A percentile compares a stretch with the other conserved stretches of the same genome.
Conservation (phyloP, 2,329 filamentous ascomycete genomes). For the Penicillium expansum region DNA sequence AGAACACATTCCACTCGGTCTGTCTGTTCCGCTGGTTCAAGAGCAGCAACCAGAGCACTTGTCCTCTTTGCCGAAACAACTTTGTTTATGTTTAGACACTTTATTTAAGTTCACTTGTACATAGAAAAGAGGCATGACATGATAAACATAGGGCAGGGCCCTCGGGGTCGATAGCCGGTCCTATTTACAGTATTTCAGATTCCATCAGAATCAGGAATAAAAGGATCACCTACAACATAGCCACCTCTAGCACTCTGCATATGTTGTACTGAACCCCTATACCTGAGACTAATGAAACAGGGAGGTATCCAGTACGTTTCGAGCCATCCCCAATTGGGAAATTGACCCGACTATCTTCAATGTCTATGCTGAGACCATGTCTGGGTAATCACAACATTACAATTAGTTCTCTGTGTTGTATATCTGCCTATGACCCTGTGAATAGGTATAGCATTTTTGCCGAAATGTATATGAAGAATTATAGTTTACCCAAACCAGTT, state of each 20-base stretch:
- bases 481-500: background rate
- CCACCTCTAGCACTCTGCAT: background rate
- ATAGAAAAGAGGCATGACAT: slow-evolving; percentile 17
- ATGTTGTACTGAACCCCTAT: background rate
- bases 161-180: background rate
- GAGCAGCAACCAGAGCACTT: slow-evolving; percentile 85
- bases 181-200: background rate
- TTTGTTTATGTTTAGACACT: slow-evolving; percentile 59
- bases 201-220: background rate
- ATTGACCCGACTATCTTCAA: background rate
- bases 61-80: slow-evolving; percentile 86
- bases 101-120: slow-evolving; percentile 1
- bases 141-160: background rate
- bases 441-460: background rate
- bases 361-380: background rate
- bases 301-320: background rate
- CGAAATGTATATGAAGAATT: background rate
- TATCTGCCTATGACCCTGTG: background rate
- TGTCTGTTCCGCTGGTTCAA: slow-evolving; percentile 98
- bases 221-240: no score
- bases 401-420: background rate
- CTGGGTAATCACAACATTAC: background rate
- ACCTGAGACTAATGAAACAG: background rate
- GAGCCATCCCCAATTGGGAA: slow-evolving; percentile 1
- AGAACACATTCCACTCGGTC: slow-evolving; percentile 84